A percentile compares a stretch with the other conserved stretches of the same genome.
phyloP scores from a whole-genome alignment of 1,284 basidiomycete species.

The Ustilago loliicola region DNA sequence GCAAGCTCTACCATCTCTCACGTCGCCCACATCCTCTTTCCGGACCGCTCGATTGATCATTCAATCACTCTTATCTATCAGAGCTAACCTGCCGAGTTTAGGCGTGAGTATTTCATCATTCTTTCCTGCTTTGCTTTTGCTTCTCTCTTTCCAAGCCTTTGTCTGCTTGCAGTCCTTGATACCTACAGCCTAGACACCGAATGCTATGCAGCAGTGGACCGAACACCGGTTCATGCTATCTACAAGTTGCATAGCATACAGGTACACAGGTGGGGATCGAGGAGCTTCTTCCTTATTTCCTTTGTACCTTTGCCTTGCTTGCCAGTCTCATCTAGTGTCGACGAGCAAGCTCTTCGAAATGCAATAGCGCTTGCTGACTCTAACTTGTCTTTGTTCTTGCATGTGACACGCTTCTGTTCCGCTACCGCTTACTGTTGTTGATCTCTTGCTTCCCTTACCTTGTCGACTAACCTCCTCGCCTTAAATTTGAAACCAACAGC shows the following conservation, averaged over 20 bases:
- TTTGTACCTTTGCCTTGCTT: conserved; percentile 11
- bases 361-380: conserved; percentile 39
- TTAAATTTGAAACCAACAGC: conserved; percentile 10
- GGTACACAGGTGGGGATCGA: neutral
- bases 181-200: neutral
- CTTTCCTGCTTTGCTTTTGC: neutral
- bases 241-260: conserved; percentile 1
- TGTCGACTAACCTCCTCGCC: neutral
- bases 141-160: too few species aligned
- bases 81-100: conserved; percentile 48
- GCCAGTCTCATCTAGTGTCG: neutral
- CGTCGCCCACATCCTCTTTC: conserved; percentile 27
- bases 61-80: conserved; percentile 43
- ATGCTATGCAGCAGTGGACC: conserved; percentile 9
- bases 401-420: conserved; percentile 3
- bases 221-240: neutral
- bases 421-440: neutral
- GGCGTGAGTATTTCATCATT: conserved; percentile 46
- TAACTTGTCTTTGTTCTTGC: conserved; percentile 11
- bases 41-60: conserved; percentile 58
- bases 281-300: neutral
- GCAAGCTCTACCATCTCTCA: conserved; percentile 26
- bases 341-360: conserved; percentile 2
- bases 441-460: neutral
- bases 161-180: neutral